Evolutionary conservation across 2,329 filamentous ascomycete species (phyloP).

Genomic region (Talaromyces amestolkiae): DNA sequence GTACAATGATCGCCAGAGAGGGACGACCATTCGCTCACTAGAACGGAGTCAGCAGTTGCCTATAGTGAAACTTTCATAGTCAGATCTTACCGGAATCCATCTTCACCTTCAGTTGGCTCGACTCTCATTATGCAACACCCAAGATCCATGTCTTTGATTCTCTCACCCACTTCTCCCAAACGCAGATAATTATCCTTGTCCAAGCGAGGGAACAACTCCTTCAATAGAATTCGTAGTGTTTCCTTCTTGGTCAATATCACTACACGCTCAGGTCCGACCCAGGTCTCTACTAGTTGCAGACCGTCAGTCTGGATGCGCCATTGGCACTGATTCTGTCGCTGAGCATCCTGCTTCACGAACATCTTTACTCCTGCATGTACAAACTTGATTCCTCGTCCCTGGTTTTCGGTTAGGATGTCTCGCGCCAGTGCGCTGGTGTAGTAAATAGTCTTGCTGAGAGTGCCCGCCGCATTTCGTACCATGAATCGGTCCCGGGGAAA

Average conservation of each 20-base stretch:
- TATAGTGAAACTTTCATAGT: background rate
- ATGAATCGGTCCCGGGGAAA: constrained; percentile 93
- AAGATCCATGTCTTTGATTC: constrained; percentile 74
- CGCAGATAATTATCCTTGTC: constrained; percentile 69
- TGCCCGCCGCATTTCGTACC: constrained; percentile 87
- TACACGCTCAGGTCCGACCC: constrained; percentile 75
- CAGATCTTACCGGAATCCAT: constrained; percentile 53
- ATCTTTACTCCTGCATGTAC: constrained; percentile 97
- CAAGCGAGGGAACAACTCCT: constrained; percentile 96
- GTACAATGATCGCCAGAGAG: constrained; percentile 89
- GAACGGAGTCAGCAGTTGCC: constrained; percentile 23
- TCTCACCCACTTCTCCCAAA: constrained; percentile 83
- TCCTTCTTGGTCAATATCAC: constrained; percentile 72
- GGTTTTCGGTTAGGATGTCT: constrained; percentile 81
- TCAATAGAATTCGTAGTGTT: constrained; percentile 76
- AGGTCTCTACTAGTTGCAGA: constrained; percentile 84
- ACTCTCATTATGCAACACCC: constrained; percentile 89
- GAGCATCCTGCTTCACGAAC: constrained; percentile 97
- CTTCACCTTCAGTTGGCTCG: constrained; percentile 65
- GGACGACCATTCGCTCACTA: constrained; percentile 78
- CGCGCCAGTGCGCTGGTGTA: constrained; percentile 84
- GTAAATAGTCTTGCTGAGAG: constrained; percentile 92
- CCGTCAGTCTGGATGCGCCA: constrained; percentile 97
- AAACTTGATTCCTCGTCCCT: constrained; percentile 88
- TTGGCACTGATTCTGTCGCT: constrained; percentile 78